Evolutionary conservation across 257 asterid species (phyloP).

Genomic region (Solanum stenotomum): DNA sequence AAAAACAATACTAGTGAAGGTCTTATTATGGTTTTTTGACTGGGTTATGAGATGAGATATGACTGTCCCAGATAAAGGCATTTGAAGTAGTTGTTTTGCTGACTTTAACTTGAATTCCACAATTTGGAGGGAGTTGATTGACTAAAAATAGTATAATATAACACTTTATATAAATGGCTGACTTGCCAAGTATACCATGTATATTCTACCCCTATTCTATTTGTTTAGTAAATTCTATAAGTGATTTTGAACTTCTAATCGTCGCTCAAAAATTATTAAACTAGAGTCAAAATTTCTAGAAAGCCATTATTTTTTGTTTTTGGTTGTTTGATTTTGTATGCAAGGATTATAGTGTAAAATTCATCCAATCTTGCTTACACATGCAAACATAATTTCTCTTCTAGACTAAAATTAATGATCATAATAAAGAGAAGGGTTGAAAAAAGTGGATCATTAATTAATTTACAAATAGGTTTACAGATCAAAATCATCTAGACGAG

Average conservation of each 20-base stretch:
- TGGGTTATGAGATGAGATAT: neutral
- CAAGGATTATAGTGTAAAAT: neutral
- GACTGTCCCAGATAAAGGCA: neutral
- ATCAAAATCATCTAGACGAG: neutral
- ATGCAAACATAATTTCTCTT: neutral
- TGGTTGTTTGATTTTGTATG: neutral
- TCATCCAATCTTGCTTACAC: neutral
- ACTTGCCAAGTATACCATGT: neutral
- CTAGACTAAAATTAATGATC: neutral
- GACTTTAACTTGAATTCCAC: neutral
- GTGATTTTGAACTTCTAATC: neutral
- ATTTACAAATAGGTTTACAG: neutral
- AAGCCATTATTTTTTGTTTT: neutral
- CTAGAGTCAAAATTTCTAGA: neutral
- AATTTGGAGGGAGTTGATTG: neutral
- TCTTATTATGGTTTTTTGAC: neutral
- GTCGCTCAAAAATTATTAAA: neutral
- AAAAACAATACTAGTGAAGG: neutral
- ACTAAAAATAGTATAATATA: neutral
- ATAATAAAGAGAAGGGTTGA: neutral
- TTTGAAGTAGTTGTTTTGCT: neutral
- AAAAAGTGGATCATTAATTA: neutral
- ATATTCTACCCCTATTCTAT: neutral
- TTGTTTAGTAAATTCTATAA: neutral
- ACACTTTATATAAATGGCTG: neutral